Conservation (phyloP, 139 green algal species). For the Chlamydomonas sp. region DNA sequence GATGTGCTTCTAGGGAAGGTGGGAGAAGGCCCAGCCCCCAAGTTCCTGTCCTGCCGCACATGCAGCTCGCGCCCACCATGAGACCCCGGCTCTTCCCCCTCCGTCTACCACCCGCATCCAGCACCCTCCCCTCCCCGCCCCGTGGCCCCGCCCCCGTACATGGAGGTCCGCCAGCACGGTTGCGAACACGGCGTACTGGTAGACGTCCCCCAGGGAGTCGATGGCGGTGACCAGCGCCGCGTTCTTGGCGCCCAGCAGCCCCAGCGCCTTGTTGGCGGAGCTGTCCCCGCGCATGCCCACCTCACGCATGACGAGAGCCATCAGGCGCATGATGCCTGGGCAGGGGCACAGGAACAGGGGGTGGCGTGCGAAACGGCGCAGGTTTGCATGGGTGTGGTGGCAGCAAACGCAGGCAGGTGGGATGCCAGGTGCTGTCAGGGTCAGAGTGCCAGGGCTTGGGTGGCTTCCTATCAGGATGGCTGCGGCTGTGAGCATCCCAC, state of each 20-base stretch:
- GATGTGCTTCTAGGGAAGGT: too few species aligned
- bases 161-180: slow-evolving; percentile 28
- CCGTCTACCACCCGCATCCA: too few species aligned
- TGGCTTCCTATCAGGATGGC: too few species aligned
- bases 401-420: not conserved
- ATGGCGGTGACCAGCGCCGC: slow-evolving; percentile 28
- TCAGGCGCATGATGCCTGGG: slow-evolving; percentile 32
- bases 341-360: too few species aligned
- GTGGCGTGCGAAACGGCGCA: too few species aligned
- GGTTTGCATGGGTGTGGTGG: not conserved
- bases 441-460: too few species aligned
- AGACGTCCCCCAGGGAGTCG: slow-evolving; percentile 38
- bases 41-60: not conserved
- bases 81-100: too few species aligned
- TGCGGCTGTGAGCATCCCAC: not conserved
- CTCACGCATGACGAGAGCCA: slow-evolving; percentile 10
- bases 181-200: slow-evolving; percentile 19
- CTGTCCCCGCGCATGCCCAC: slow-evolving; percentile 38
- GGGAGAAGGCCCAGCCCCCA: too few species aligned
- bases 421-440: too few species aligned
- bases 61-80: too few species aligned
- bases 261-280: slow-evolving; percentile 9
- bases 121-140: too few species aligned
- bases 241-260: slow-evolving; percentile 27
- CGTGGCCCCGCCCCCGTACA: not conserved